These are phyloP conservation scores for Psophocarpus tetragonolobus DNA, from an alignment of 306 rosid species.

Conservation along the genomic window DNA sequence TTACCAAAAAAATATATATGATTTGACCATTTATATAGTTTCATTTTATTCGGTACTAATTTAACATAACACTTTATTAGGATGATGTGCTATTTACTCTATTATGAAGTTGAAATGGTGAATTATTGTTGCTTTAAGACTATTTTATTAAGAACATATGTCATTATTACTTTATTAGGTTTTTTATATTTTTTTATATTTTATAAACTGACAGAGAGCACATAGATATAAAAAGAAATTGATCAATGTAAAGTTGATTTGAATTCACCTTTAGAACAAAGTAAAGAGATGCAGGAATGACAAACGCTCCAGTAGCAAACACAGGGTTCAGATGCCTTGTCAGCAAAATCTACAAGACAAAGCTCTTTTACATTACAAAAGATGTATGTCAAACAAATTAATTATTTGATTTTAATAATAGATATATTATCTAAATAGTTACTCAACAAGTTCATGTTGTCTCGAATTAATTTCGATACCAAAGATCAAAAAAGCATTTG, in stretches of 20 bases:
- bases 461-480: background rate
- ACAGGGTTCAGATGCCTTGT: slow-evolving; percentile 63
- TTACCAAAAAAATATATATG: too few species aligned
- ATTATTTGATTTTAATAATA: background rate
- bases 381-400: slow-evolving; percentile 14
- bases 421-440: background rate
- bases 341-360: slow-evolving; percentile 74
- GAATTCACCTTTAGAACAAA: slow-evolving; percentile 73
- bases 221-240: background rate
- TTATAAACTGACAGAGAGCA: slow-evolving; percentile 21
- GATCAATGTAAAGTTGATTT: slow-evolving; percentile 23
- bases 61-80: too few species aligned
- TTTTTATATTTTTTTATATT: too few species aligned
- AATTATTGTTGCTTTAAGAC: too few species aligned
- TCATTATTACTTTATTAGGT: too few species aligned
- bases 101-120: too few species aligned
- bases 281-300: slow-evolving; percentile 84
- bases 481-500: slow-evolving; percentile 1
- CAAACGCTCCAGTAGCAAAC: slow-evolving; percentile 88
- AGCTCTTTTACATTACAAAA: slow-evolving; percentile 27
- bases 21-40: too few species aligned
- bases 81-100: too few species aligned
- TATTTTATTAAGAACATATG: too few species aligned
- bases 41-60: too few species aligned
- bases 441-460: background rate